Percentiles rank a stretch among this genome's conserved stretches.
These are phyloP conservation scores for Phyllosticta citriasiana DNA, from an alignment of 2,329 filamentous ascomycete genomes.

Conservation along the genomic window DNA sequence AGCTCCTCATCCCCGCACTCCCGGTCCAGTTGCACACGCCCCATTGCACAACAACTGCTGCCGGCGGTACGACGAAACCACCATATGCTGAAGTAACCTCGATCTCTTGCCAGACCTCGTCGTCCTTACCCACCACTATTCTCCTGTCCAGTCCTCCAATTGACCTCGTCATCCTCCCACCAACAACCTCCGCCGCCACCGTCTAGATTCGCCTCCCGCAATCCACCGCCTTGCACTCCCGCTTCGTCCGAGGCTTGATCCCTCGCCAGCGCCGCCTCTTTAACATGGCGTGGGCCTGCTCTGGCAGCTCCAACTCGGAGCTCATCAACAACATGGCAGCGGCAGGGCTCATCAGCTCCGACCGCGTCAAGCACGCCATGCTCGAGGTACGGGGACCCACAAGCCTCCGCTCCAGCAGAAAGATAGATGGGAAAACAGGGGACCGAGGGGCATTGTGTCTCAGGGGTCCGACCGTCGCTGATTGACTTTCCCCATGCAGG, in stretches of 20 bases:
- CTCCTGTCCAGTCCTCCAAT: neutral
- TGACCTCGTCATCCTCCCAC: neutral
- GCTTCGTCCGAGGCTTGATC: neutral
- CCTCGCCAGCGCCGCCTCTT: neutral
- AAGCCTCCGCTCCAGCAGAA: slow-evolving; percentile 4
- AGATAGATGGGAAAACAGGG: neutral
- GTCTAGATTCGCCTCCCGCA: neutral
- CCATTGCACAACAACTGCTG: too few relatives aligned
- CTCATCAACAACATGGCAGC: slow-evolving; percentile 69
- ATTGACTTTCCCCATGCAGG: slow-evolving; percentile 36
- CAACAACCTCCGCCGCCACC: neutral
- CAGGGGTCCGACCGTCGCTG: neutral
- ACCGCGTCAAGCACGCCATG: slow-evolving; percentile 70
- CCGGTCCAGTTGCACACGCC: too few relatives aligned
- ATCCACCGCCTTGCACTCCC: neutral
- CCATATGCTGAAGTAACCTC: too few relatives aligned
- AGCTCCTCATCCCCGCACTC: too few relatives aligned
- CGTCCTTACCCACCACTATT: neutral
- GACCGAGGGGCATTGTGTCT: neutral
- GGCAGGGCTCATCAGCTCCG: slow-evolving; percentile 62
- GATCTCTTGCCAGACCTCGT: too few relatives aligned
- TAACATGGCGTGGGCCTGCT: slow-evolving; percentile 82
- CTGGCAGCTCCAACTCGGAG: slow-evolving; percentile 61
- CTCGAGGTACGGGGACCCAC: slow-evolving; percentile 43
- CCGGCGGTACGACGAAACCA: too few relatives aligned